Evolutionary conservation across 2,329 filamentous ascomycete genomes (phyloP).

Genomic region (Ascochyta koolunga): DNA sequence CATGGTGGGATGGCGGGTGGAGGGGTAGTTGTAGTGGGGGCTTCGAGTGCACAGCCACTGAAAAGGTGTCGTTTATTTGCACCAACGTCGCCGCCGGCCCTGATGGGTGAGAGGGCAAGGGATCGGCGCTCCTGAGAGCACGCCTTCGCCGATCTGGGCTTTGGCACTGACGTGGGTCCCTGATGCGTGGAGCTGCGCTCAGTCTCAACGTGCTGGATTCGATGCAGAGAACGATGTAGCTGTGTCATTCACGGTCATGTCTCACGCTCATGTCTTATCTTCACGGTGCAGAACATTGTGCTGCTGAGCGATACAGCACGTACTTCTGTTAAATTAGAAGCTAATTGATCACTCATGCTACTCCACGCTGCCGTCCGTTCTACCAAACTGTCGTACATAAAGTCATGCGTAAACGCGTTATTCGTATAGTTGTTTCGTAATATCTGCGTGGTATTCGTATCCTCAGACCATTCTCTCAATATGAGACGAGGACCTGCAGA

Average conservation of each 20-base stretch:
- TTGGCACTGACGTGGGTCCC: conserved; percentile 1
- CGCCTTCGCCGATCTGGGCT: conserved; percentile 15
- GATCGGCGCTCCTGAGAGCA: conserved; percentile 7
- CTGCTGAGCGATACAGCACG: not conserved
- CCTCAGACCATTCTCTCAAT: not conserved
- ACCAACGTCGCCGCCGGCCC: not conserved
- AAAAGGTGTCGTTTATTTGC: not conserved
- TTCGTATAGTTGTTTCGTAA: conserved; percentile 3
- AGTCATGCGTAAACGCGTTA: not conserved
- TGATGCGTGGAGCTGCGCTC: not conserved
- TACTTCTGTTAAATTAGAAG: not conserved
- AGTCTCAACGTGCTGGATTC: not conserved
- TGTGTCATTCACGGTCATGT: not conserved
- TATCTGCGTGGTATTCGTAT: not conserved
- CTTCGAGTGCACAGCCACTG: conserved; percentile 8
- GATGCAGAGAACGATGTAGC: no score
- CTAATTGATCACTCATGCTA: not conserved
- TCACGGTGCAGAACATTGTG: no score
- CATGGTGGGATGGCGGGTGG: conserved; percentile 6
- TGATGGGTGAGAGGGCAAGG: conserved; percentile 7
- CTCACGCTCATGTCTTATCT: not conserved
- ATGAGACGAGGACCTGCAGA: not conserved
- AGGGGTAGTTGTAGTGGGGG: conserved; percentile 12
- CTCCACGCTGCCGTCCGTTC: conserved; percentile 8
- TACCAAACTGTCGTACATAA: not conserved